Base-by-base conservation (phyloP, 2,329 filamentous ascomycete genomes). In the Pseudogymnoascus sp. region DNA sequence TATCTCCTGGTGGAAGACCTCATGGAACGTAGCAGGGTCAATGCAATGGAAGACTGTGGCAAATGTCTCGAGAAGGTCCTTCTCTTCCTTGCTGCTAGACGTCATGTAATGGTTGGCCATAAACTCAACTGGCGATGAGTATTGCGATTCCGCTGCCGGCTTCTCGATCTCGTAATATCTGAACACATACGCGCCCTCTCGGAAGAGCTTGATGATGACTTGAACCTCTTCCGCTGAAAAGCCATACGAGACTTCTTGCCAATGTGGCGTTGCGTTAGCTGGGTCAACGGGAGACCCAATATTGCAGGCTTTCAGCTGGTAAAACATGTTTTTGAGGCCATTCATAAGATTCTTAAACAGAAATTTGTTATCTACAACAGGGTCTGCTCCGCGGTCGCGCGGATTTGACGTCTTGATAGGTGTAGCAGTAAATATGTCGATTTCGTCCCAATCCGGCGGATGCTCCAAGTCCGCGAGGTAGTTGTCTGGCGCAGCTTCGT, bases 11-110 rank as follows among this genome's bases (percentile, higher is more conserved):
- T 96, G 91, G 74, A 99, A 99, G 41, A 99, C 92, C 77, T 99
- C 95, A 71, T 99, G 93, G 73, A 99, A 99, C 0, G 93, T 97
- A 9, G 96, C 95, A 1, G 95, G 95, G 72, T 99, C 95, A 67
- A 99, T 95, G 75, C 93, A 96, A 73, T 99, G 95, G 73, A 99
- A 99, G 28, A 99, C 93, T 0, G 95, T 97, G 1, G 93, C 95
- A 74, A 99, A 99, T 2, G 91, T 96, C 78, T 99, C 96, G 5
- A 99, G 81, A 7, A 99, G 82, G 62, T 99, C 95, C 74, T 99
- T 99, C 75, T 99, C 96, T 72, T 99, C 96, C 70, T 96, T 96
- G 65, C 87, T 89, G 73, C 91, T 96, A 0, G 92, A 93, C 43
- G 95, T 87, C 84, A 96, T 96, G 74, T 96, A 96, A 70, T 96